Evolutionary conservation across 495 filamentous ascomycete species (phyloP).

Genomic region (Penicillium arizonense): DNA sequence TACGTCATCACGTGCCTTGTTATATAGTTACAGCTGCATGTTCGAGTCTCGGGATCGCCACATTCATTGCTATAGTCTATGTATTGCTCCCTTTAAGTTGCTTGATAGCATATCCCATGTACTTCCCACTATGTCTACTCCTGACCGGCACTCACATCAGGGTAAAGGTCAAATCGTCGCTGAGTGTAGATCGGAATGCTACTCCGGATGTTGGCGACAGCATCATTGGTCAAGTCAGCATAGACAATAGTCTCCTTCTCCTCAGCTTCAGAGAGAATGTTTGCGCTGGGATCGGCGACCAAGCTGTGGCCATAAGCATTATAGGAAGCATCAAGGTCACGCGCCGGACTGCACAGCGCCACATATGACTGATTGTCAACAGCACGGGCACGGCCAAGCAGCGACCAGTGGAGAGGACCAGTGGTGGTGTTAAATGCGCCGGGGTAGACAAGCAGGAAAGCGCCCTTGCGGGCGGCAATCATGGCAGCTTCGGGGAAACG

Average conservation of each 20-base stretch:
- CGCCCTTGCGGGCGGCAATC: slow-evolving; percentile 79
- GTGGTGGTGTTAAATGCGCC: slow-evolving; percentile 96
- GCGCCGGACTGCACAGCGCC: slow-evolving; percentile 84
- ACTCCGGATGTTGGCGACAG: slow-evolving; percentile 74
- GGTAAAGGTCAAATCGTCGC: slow-evolving; percentile 93
- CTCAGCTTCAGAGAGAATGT: slow-evolving; percentile 69
- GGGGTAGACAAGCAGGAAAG: slow-evolving; percentile 85
- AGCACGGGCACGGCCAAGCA: slow-evolving; percentile 79
- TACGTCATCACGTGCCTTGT: too few species aligned
- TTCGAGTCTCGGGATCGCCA: too few species aligned
- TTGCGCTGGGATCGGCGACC: slow-evolving; percentile 85
- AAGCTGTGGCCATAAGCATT: slow-evolving; percentile 91
- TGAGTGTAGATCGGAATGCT: slow-evolving; percentile 83
- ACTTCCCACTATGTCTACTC: slow-evolving; percentile 8
- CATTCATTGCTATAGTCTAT: background rate
- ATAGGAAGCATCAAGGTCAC: slow-evolving; percentile 75
- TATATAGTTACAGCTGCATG: too few species aligned
- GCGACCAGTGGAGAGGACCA: slow-evolving; percentile 84
- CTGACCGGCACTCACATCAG: slow-evolving; percentile 65
- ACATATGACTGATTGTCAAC: slow-evolving; percentile 96
- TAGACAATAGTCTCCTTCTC: slow-evolving; percentile 75
- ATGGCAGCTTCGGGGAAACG: slow-evolving; percentile 94
- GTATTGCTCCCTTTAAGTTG: background rate
- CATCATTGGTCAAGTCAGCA: slow-evolving; percentile 67
- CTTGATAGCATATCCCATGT: background rate